Evolutionary conservation across 2,329 filamentous ascomycete species (phyloP), one percentile per base, ranked within the genome.

Genomic region (Ophiocordyceps camponoti-leonardi): DNA sequence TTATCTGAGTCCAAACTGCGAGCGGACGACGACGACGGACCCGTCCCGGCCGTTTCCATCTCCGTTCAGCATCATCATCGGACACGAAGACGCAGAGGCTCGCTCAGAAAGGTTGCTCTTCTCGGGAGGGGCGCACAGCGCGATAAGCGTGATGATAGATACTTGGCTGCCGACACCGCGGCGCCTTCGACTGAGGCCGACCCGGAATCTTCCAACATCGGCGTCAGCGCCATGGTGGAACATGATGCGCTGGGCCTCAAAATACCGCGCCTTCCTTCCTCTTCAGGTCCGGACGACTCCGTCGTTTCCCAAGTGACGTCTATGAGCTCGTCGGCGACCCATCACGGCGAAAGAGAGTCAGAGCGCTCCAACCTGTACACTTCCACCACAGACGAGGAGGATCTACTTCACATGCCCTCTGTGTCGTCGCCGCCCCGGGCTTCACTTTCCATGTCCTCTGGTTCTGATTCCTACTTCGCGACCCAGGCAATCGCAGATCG

Each of bases 321-420:
- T 12, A 46, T 46, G 23, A 47, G 50, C 14, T 51, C 55, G 0
- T 41, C 49, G 26, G 47, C 46, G 22, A 31, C 22, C 6, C 33
- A 40, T 22, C 33, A 40, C 18, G 28, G 46, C 7, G 55, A 55
- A 19, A 50, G 48, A 45, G 54, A 57, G 20, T 44, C 44, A 10
- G 49, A 51, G 10, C 49, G 52, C 22, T 50, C 54, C 16, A 55
- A 56, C 35, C 54, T 79, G 35, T 84, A 81, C 23, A 58, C 54
- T 11, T 59, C 56, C 11, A 87, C 83, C 4, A 93, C 85, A 1
- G 85, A 93, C 58, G 86, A 94, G 48, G 86, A 94, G 49, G 86
- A 93, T 44, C 64, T 76, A 16, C 65, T 86, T 28, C 78, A 81
- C 35, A 80, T 88, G 47, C 67, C 73, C 2, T 66, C 63, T 47